phyloP scores from a whole-genome alignment of 2,329 filamentous ascomycete genomes.

The Fusarium xylarioides region DNA sequence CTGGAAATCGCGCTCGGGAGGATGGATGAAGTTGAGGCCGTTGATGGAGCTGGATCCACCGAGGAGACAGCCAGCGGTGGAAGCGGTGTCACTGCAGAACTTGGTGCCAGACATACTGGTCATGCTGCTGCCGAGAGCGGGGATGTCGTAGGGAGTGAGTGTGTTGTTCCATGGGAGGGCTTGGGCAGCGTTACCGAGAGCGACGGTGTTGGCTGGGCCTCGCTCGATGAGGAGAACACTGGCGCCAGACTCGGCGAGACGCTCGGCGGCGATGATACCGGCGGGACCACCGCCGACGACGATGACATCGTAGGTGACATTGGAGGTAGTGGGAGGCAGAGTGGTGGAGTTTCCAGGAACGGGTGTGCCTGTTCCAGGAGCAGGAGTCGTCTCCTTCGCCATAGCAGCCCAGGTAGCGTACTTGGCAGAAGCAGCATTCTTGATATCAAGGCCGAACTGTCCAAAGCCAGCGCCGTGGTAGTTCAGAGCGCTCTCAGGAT shows the following conservation, averaged over 20 bases:
- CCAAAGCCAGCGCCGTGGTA: conserved; percentile 54
- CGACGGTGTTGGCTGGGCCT: conserved; percentile 40
- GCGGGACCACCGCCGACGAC: conserved; percentile 41
- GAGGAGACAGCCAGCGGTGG: conserved; percentile 39
- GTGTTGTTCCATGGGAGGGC: conserved; percentile 37
- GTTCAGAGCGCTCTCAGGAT: conserved; percentile 46
- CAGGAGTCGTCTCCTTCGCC: conserved; percentile 32
- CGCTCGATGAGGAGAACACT: conserved; percentile 43
- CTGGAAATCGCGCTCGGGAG: conserved; percentile 38
- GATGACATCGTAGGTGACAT: conserved; percentile 41
- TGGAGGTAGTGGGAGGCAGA: conserved; percentile 28
- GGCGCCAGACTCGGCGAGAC: conserved; percentile 35
- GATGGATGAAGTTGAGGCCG: conserved; percentile 42
- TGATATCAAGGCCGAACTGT: conserved; percentile 47
- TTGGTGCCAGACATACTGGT: conserved; percentile 34
- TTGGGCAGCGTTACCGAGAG: conserved; percentile 32
- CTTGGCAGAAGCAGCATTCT: conserved; percentile 46
- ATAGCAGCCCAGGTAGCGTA: conserved; percentile 40
- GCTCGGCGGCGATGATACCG: conserved; percentile 41
- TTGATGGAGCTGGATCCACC: conserved; percentile 43
- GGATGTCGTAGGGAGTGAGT: conserved; percentile 39
- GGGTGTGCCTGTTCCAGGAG: conserved; percentile 9
- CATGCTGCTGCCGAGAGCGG: conserved; percentile 40
- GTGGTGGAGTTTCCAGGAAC: conserved; percentile 19
- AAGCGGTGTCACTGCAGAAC: conserved; percentile 41